These are phyloP conservation scores for Fusarium caatingaense DNA, from an alignment of 2,329 filamentous ascomycete genomes.

Conservation along the genomic window DNA sequence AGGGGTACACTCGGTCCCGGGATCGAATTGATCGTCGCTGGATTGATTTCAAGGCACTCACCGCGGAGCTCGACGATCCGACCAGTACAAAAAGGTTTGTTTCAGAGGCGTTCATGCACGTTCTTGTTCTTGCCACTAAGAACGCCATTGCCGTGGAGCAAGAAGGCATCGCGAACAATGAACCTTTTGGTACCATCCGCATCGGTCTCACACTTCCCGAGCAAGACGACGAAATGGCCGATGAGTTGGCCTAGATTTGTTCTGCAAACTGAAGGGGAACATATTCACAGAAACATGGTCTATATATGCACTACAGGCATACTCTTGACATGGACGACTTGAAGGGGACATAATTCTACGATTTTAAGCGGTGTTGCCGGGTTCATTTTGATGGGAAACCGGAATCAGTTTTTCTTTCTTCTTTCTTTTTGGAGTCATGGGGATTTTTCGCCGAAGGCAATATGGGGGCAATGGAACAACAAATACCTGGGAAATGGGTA, in stretches of 20 bases:
- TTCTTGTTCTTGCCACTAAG: constrained; percentile 77
- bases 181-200: constrained; percentile 61
- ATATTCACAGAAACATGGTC: constrained; percentile 10
- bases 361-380: background rate
- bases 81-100: constrained; percentile 69
- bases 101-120: constrained; percentile 80
- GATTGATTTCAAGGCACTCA: constrained; percentile 76
- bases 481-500: constrained; percentile 3
- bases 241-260: constrained; percentile 34
- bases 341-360: constrained; percentile 4
- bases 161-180: constrained; percentile 51
- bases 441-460: constrained; percentile 3
- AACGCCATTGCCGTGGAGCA: constrained; percentile 73
- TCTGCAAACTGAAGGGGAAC: background rate
- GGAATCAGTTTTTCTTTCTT: background rate
- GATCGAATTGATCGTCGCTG: constrained; percentile 54
- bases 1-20: constrained; percentile 48
- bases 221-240: constrained; percentile 31
- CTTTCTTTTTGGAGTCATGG: constrained; percentile 12
- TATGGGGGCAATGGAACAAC: constrained; percentile 12
- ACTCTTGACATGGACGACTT: constrained; percentile 4
- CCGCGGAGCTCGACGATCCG: constrained; percentile 75
- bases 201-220: constrained; percentile 53
- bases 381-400: constrained; percentile 13
- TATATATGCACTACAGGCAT: background rate